Percentiles rank a stretch among this genome's conserved stretches.
Evolutionary conservation across 805 yeast species (phyloP).

Genomic region (Tetrapisispora fleetii): DNA sequence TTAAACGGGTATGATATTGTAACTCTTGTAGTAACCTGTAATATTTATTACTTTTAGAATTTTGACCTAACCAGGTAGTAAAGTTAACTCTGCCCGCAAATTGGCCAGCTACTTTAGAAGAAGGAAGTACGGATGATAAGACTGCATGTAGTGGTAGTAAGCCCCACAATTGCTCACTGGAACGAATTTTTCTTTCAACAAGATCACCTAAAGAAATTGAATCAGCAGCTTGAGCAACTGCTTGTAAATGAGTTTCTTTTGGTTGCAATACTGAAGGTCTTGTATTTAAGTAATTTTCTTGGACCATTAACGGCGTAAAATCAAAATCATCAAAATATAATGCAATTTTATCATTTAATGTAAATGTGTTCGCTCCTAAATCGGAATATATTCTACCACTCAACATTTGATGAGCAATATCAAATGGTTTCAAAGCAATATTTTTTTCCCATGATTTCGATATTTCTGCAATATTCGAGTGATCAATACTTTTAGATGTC

Average conservation of each 20-base stretch:
- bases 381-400: constrained; percentile 48
- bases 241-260: constrained; percentile 45
- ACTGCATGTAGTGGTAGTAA: constrained; percentile 85
- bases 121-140: constrained; percentile 75
- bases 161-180: constrained; percentile 91
- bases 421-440: constrained; percentile 85
- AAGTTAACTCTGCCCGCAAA: constrained; percentile 63
- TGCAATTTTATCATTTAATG: constrained; percentile 73
- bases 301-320: constrained; percentile 90
- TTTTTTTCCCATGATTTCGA: constrained; percentile 79
- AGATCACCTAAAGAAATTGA: constrained; percentile 78
- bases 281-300: constrained; percentile 77
- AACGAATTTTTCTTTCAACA: constrained; percentile 72
- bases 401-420: constrained; percentile 62
- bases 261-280: constrained; percentile 41
- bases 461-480: constrained; percentile 52
- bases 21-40: constrained; percentile 73
- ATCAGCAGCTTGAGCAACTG: constrained; percentile 73
- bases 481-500: constrained; percentile 50
- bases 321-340: constrained; percentile 91
- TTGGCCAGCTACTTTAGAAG: constrained; percentile 63
- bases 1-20: constrained; percentile 76
- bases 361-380: constrained; percentile 36
- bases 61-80: constrained; percentile 83
- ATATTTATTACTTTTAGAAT: constrained; percentile 73